A percentile compares a stretch with the other conserved stretches of the same genome.
phyloP scores from a whole-genome alignment of 805 yeast species.

The Yamadazyma ubonensis region DNA sequence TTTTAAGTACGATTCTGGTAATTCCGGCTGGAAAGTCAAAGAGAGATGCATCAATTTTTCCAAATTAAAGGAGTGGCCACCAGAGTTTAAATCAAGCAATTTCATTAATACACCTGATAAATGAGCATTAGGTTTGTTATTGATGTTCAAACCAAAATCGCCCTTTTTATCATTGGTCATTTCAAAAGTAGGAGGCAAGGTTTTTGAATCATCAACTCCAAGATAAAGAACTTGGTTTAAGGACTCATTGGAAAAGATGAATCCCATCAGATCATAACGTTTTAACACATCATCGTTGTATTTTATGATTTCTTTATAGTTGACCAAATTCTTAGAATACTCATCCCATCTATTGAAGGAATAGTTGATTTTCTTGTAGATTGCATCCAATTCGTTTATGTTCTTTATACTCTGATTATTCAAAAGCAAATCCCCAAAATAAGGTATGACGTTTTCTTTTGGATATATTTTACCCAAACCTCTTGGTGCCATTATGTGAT shows the following conservation, averaged over 20 bases:
- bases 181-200: slow-evolving; percentile 14
- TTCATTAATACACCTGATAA: slow-evolving; percentile 42
- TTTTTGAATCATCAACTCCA: slow-evolving; percentile 34
- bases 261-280: slow-evolving; percentile 41
- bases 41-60: slow-evolving; percentile 64
- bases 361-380: slow-evolving; percentile 64
- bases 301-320: slow-evolving; percentile 39
- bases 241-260: slow-evolving; percentile 43
- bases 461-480: slow-evolving; percentile 78
- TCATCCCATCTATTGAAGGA: slow-evolving; percentile 84
- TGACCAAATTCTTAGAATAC: slow-evolving; percentile 51
- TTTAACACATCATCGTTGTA: slow-evolving; percentile 41
- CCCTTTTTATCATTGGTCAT: slow-evolving; percentile 4
- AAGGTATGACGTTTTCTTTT: slow-evolving; percentile 79
- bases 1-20: slow-evolving; percentile 37
- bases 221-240: slow-evolving; percentile 42
- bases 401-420: slow-evolving; percentile 32
- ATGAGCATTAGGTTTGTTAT: slow-evolving; percentile 1
- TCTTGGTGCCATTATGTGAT: slow-evolving; percentile 80
- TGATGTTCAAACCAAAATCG: slow-evolving; percentile 5
- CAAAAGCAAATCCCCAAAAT: slow-evolving; percentile 81
- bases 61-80: slow-evolving; percentile 46
- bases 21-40: slow-evolving; percentile 60
- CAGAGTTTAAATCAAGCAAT: slow-evolving; percentile 38
- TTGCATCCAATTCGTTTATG: slow-evolving; percentile 58